These are phyloP conservation scores for Candida xyloterini DNA, from an alignment of 805 yeast genomes.

Conservation along the genomic window DNA sequence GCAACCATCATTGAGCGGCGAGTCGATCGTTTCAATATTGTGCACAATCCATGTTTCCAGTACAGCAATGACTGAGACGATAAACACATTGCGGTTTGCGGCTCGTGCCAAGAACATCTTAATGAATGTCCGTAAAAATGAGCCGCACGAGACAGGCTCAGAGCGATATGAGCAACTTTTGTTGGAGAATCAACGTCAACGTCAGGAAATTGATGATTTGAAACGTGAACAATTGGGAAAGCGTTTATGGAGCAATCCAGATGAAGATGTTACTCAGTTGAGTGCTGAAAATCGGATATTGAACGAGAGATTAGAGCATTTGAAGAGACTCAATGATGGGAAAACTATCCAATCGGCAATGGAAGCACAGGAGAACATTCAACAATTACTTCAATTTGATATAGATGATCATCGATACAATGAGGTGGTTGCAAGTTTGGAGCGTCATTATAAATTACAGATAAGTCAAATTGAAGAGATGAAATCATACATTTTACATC, in stretches of 20 bases:
- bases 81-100: slow-evolving; percentile 87
- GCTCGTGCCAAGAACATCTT: slow-evolving; percentile 87
- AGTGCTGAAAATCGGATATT: slow-evolving; percentile 61
- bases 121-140: slow-evolving; percentile 59
- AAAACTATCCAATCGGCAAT: slow-evolving; percentile 38
- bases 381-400: slow-evolving; percentile 50
- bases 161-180: slow-evolving; percentile 53
- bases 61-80: slow-evolving; percentile 68
- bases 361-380: slow-evolving; percentile 56
- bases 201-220: slow-evolving; percentile 45
- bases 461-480: slow-evolving; percentile 55
- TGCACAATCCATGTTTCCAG: slow-evolving; percentile 79
- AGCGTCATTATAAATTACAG: slow-evolving; percentile 45
- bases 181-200: slow-evolving; percentile 59
- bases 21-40: slow-evolving; percentile 75
- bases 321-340: slow-evolving; percentile 56
- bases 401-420: slow-evolving; percentile 32
- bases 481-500: slow-evolving; percentile 54
- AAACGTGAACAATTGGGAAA: slow-evolving; percentile 19
- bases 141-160: slow-evolving; percentile 38
- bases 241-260: slow-evolving; percentile 3
- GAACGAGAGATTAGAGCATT: slow-evolving; percentile 66
- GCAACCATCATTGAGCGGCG: slow-evolving; percentile 91
- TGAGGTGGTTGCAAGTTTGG: slow-evolving; percentile 45
- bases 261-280: slow-evolving; percentile 38